Evolutionary conservation across 306 rosid species (phyloP).

Genomic region (Vigna nakashimae): DNA sequence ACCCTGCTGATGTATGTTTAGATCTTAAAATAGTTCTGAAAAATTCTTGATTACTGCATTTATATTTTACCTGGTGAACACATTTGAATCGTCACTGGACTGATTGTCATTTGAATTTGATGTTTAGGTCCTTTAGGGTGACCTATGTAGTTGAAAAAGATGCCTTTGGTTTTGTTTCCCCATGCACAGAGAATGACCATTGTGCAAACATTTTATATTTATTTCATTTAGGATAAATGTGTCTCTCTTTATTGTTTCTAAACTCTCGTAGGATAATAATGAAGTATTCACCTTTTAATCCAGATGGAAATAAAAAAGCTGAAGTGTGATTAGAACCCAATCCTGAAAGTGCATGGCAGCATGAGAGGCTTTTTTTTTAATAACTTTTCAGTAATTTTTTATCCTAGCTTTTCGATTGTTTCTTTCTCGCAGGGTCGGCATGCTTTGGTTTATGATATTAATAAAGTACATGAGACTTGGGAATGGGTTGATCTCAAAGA

Average conservation of each 20-base stretch:
- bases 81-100: not conserved
- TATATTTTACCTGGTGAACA: not conserved
- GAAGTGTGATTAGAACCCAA: constrained; percentile 28
- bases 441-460: constrained; percentile 86
- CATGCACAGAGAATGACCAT: constrained; percentile 9
- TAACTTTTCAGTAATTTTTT: constrained; percentile 1
- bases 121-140: not conserved
- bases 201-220: not conserved
- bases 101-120: not conserved
- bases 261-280: not conserved
- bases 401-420: not conserved
- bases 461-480: constrained; percentile 82
- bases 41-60: not conserved
- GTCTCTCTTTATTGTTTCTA: not conserved
- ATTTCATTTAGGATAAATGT: constrained; percentile 5
- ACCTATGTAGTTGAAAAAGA: not conserved
- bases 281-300: not conserved
- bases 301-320: not conserved
- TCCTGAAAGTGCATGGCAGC: constrained; percentile 24
- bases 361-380: not conserved
- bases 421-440: constrained; percentile 75
- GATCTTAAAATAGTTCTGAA: constrained; percentile 19
- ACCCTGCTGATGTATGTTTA: constrained; percentile 65
- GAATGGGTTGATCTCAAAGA: constrained; percentile 98
- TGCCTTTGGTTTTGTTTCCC: not conserved